phyloP scores from a whole-genome alignment of 2,329 filamentous ascomycete species.

The Fusarium sp. region DNA sequence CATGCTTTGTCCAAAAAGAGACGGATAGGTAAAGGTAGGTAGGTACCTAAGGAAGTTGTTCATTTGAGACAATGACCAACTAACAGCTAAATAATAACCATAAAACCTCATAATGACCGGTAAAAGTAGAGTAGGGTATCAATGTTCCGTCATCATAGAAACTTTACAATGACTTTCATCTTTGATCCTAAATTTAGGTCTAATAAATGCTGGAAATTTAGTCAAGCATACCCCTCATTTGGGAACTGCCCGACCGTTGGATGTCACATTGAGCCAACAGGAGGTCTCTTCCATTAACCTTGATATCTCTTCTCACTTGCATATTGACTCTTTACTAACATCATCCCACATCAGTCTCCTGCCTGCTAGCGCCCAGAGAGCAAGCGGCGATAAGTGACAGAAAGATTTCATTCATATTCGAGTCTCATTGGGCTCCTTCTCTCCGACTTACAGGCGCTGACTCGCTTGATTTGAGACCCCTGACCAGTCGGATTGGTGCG shows the following conservation, averaged over 20 bases:
- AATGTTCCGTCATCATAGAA: not conserved
- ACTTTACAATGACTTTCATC: not conserved
- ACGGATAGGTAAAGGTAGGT: not conserved
- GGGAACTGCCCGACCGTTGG: conserved; percentile 14
- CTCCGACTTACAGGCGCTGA: conserved; percentile 45
- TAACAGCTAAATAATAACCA: not conserved
- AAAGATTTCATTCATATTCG: conserved; percentile 5
- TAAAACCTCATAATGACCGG: not conserved
- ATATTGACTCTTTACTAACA: conserved; percentile 12
- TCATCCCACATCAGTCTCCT: conserved; percentile 6
- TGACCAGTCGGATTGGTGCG: conserved; percentile 49
- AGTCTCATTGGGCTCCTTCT: conserved; percentile 29
- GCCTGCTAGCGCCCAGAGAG: conserved; percentile 27
- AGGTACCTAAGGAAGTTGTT: not conserved
- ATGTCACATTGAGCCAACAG: conserved; percentile 25
- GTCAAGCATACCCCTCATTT: conserved; percentile 34
- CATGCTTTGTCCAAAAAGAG: not conserved
- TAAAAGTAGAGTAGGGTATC: not conserved
- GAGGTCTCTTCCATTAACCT: not conserved
- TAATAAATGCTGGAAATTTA: conserved; percentile 9
- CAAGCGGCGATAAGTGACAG: conserved; percentile 15
- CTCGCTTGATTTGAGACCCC: conserved; percentile 40
- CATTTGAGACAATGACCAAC: not conserved
- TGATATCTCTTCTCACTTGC: conserved; percentile 10
- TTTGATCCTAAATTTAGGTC: conserved; percentile 20